Evolutionary conservation across 345 rosid species (phyloP), one percentile per base, ranked within the genome.

Genomic region (Kernera saxatilis): DNA sequence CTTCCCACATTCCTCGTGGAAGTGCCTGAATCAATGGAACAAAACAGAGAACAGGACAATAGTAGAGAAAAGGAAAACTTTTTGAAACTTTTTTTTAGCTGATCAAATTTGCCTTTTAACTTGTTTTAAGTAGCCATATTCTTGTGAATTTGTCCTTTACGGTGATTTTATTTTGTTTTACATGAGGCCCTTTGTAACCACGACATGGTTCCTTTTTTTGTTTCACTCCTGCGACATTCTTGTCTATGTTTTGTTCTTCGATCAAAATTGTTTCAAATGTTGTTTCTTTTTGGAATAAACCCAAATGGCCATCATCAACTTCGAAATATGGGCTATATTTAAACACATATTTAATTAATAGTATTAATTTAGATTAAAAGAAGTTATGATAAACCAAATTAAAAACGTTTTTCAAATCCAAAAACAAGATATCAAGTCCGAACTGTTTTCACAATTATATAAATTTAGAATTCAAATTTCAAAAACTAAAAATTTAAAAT

Each of bases 101-200:
- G 67, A 66, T 71, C 39, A 56, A 29, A 58, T 2, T 29, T 66
- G 32, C 33, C 33, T 63, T 63, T 64, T 26, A 55, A 55, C 46
- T 53, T 62, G 63, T 22, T 12, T 41, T 54, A 26, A 26, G 71
- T 64, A 44, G 57, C 41, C 49, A 53, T 54, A 64, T 54, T 45
- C 32, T 64, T 72, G 64, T 64, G 57, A 53, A 72, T 64, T 52
- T 64, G 30, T 72, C 36, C 36, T 29, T 22, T 22, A 64, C 41
- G 70, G 54, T 63, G 49, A 12, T 19, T 21, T 51, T n/a, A 19
- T 22, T 25, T 39, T 48, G 18, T 37, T 25, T 50, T 67, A 44
- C 53, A 17, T 33, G 18, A 11, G 14, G 48, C 61, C 22, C 6
- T 50, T 30, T 71, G 76, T 55, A 45, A 54, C 43, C 18, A 30